These are phyloP conservation scores for Panaeolus cyanescens DNA, from an alignment of 768 basidiomycete species.

Conservation along the genomic window DNA sequence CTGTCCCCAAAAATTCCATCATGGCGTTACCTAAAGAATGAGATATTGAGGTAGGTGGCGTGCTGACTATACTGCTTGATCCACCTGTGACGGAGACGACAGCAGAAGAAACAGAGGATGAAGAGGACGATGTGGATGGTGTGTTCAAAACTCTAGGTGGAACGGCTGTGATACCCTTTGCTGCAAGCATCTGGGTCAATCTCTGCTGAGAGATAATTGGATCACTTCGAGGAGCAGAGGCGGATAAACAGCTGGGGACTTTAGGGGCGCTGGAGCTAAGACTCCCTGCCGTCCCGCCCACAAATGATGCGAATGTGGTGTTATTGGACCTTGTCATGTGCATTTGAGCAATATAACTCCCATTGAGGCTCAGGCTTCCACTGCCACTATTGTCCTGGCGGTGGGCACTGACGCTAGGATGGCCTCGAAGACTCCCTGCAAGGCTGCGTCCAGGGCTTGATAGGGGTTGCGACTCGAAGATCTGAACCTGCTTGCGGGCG, in stretches of 20 bases:
- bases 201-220: constrained; percentile 17
- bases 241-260: constrained; percentile 38
- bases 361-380: constrained; percentile 38
- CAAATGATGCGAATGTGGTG: constrained; percentile 20
- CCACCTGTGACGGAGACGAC: constrained; percentile 35
- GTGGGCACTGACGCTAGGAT: constrained; percentile 29
- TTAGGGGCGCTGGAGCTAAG: constrained; percentile 44
- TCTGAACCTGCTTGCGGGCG: constrained; percentile 70
- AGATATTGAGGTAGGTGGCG: constrained; percentile 58
- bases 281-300: constrained; percentile 31
- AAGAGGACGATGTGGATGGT: constrained; percentile 53
- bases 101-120: constrained; percentile 51
- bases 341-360: constrained; percentile 44
- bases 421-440: constrained; percentile 29
- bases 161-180: constrained; percentile 21
- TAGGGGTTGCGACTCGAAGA: constrained; percentile 81
- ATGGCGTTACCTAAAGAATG: constrained; percentile 48
- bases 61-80: constrained; percentile 49
- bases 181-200: constrained; percentile 16
- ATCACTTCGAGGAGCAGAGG: constrained; percentile 24
- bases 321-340: constrained; percentile 31
- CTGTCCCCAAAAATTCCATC: constrained; percentile 39
- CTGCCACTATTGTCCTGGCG: constrained; percentile 31
- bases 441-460: constrained; percentile 52
- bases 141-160: constrained; percentile 25